Evolutionary conservation across 805 yeast species (phyloP).

Genomic region (Metschnikowia dekortorum): DNA sequence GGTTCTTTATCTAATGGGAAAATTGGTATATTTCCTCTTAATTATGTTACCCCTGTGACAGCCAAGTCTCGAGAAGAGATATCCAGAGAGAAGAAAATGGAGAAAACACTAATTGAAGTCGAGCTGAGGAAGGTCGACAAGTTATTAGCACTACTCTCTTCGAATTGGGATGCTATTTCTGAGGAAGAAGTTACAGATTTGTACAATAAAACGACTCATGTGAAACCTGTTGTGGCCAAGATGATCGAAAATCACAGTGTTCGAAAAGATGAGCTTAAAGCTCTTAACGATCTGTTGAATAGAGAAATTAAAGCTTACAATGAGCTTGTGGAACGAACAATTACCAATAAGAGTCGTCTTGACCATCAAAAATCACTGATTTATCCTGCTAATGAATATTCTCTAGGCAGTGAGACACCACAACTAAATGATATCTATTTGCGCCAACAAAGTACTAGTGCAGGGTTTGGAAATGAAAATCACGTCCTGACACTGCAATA

Average conservation of each 20-base stretch:
- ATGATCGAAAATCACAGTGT: conserved; percentile 73
- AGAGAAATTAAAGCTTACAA: conserved; percentile 69
- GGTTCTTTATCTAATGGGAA: conserved; percentile 74
- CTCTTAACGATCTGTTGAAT: conserved; percentile 65
- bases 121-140: conserved; percentile 59
- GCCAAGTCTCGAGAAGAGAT: conserved; percentile 62
- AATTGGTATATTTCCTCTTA: conserved; percentile 86
- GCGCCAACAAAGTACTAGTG: conserved; percentile 34
- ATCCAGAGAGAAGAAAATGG: conserved; percentile 45
- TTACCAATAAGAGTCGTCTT: conserved; percentile 4
- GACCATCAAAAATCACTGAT: conserved; percentile 4
- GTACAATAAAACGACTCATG: conserved; percentile 66
- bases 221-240: conserved; percentile 70
- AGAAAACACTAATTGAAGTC: conserved; percentile 50
- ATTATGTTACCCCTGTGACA: conserved; percentile 78
- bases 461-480: conserved; percentile 36
- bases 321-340: conserved; percentile 50
- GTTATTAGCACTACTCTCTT: conserved; percentile 52
- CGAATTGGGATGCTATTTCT: conserved; percentile 33
- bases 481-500: background rate
- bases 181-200: conserved; percentile 67
- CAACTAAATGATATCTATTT: background rate
- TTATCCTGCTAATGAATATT: background rate
- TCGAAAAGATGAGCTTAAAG: conserved; percentile 71
- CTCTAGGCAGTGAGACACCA: background rate